Evolutionary conservation across 345 rosid genomes (phyloP), one percentile per base, ranked within the genome.

Genomic region (Streptanthus diversifolius): DNA sequence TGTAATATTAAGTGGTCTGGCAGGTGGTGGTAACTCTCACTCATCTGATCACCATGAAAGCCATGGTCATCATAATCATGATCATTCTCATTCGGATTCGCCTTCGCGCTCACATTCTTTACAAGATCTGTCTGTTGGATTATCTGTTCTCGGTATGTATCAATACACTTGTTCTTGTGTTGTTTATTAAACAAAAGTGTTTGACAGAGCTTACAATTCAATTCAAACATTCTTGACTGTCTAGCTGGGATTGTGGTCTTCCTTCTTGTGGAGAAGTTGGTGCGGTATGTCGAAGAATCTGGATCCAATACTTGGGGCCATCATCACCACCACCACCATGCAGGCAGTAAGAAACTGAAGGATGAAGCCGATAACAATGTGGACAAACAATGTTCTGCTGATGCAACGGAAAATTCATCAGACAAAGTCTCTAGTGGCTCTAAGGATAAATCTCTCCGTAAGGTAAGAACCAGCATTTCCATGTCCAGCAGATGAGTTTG

Each of bases 221-320:
- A 45, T 62, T 78, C 51, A 78, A 48, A 74, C 39, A 68, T 24
- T 78, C 75, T 76, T 82, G 45, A 45, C 53, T 76, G 65, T 81
- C 19, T 87, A 95, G 99, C 92, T 84, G 99, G 99, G 77, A 91
- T 95, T 78, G 93, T 91, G 72, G 81, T 95, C 66, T 95, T 95
- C 77, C 93, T 91, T 77, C 73, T 95, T 39, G 97, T 95, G 48
- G 99, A 95, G 88, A 95, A 90, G 85, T 63, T 91, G 74, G 98
- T 95, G 66, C 87, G 98, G 75, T 91, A 86, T 76, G 90, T 95
- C 15, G 97, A 95, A 68, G 88, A 82, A 57, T 64, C 81, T 37
- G 90, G 84, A 41, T 77, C 77, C 78, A 64, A 58, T 77, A 78
- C 85, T 17, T 84, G 83, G 88, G 83, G 84, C 49, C 95, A 87